Evolutionary conservation across 768 basidiomycete genomes (phyloP).

Genomic region (Hygrocybe punicea): DNA sequence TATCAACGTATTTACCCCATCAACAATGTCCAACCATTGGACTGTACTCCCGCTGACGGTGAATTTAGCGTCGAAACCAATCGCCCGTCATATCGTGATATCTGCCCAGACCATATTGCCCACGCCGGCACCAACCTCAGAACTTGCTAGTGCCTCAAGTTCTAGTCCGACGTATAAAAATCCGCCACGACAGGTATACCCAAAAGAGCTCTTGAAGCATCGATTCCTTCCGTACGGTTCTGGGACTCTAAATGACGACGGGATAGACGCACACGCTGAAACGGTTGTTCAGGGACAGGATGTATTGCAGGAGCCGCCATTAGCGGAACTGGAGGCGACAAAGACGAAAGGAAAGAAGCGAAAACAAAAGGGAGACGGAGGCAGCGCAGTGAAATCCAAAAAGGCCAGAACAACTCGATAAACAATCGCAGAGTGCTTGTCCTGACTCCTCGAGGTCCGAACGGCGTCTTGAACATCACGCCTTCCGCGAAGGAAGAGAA

Average conservation of each 20-base stretch:
- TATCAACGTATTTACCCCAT: constrained; percentile 45
- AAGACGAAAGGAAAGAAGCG: constrained; percentile 51
- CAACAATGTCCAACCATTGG: background rate
- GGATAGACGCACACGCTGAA: constrained; percentile 21
- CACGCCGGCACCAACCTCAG: constrained; percentile 27
- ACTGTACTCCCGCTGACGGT: background rate
- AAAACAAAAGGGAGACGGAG: constrained; percentile 42
- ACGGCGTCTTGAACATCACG: too few species aligned
- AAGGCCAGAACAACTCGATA: background rate
- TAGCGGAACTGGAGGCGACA: constrained; percentile 21
- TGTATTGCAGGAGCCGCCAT: constrained; percentile 4
- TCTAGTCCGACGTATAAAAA: constrained; percentile 38
- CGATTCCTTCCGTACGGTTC: constrained; percentile 63
- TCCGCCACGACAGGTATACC: constrained; percentile 55
- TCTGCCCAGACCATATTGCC: constrained; percentile 46
- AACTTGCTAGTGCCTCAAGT: constrained; percentile 18
- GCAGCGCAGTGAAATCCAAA: constrained; percentile 36
- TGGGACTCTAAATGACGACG: constrained; percentile 23
- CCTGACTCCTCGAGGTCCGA: too few species aligned
- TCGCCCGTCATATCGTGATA: constrained; percentile 57
- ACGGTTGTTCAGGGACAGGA: background rate
- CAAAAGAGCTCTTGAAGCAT: constrained; percentile 60
- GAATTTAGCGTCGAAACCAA: constrained; percentile 54
- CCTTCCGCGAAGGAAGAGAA: too few species aligned
- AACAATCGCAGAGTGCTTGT: background rate